These are phyloP conservation scores for Auriculariales sp. DNA, from an alignment of 768 basidiomycete genomes.

Conservation along the genomic window DNA sequence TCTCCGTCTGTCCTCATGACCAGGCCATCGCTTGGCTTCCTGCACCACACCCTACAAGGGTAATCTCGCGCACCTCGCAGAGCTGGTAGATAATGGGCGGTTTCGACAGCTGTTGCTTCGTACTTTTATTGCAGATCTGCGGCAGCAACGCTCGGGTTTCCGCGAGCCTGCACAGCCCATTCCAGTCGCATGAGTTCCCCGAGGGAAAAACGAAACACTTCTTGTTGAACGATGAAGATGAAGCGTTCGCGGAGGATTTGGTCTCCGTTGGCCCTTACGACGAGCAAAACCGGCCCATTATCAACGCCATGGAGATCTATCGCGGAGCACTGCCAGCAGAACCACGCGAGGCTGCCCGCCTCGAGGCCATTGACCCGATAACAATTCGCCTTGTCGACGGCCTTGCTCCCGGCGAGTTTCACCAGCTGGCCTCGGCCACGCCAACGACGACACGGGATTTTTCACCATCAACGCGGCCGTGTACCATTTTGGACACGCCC, in stretches of 20 bases:
- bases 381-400: not conserved
- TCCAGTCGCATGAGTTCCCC: not conserved
- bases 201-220: not conserved
- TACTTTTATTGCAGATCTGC: not conserved
- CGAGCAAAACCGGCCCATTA: not conserved
- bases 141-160: not conserved
- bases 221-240: not conserved
- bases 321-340: not conserved
- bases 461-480: not conserved
- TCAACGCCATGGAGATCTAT: not conserved
- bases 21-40: too few relatives aligned
- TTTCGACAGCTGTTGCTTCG: slow-evolving; percentile 8
- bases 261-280: not conserved
- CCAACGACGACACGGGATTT: too few relatives aligned
- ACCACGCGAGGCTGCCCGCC: not conserved
- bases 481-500: not conserved
- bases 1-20: too few relatives aligned
- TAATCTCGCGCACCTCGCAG: too few relatives aligned
- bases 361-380: not conserved
- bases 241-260: not conserved
- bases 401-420: not conserved
- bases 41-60: too few relatives aligned
- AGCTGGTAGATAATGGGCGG: too few relatives aligned
- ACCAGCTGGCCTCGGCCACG: not conserved
- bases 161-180: not conserved